A percentile compares a stretch with the other conserved stretches of the same genome.
Evolutionary conservation across 1,284 basidiomycete species (phyloP).

Genomic region (Cronartium ribicola): DNA sequence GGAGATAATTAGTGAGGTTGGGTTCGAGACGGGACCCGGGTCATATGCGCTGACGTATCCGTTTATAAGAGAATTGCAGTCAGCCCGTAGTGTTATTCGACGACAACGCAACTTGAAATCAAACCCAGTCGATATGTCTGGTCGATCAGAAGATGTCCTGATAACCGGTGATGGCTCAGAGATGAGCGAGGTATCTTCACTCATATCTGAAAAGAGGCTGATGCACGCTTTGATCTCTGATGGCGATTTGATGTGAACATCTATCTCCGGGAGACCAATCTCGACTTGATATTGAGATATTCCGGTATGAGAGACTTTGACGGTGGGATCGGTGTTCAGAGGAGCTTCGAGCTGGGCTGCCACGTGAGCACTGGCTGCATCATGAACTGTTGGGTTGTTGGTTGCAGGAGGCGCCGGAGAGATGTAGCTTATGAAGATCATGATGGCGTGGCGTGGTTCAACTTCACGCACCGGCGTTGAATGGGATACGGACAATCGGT

Average conservation of each 20-base stretch:
- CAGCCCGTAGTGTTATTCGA: neutral
- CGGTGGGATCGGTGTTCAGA: neutral
- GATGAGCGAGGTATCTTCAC: neutral
- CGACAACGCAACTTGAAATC: neutral
- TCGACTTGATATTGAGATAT: constrained; percentile 19
- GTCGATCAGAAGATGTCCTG: neutral
- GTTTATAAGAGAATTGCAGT: neutral
- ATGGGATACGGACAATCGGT: neutral
- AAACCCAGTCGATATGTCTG: neutral
- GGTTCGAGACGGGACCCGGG: neutral
- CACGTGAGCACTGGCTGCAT: neutral
- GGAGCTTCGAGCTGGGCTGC: no score
- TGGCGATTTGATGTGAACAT: constrained; percentile 11
- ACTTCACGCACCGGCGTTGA: neutral
- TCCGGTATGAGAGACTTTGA: neutral
- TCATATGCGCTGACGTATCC: neutral
- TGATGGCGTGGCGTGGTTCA: neutral
- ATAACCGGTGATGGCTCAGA: neutral
- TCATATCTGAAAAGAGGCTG: neutral
- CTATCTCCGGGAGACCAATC: constrained; percentile 21
- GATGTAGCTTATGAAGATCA: neutral
- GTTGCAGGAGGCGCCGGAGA: neutral
- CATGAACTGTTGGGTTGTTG: neutral
- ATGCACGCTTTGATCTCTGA: neutral
- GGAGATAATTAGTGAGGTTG: neutral